Conservation (phyloP, 2,329 filamentous ascomycete species). For the Fusarium pseudonygamai region DNA sequence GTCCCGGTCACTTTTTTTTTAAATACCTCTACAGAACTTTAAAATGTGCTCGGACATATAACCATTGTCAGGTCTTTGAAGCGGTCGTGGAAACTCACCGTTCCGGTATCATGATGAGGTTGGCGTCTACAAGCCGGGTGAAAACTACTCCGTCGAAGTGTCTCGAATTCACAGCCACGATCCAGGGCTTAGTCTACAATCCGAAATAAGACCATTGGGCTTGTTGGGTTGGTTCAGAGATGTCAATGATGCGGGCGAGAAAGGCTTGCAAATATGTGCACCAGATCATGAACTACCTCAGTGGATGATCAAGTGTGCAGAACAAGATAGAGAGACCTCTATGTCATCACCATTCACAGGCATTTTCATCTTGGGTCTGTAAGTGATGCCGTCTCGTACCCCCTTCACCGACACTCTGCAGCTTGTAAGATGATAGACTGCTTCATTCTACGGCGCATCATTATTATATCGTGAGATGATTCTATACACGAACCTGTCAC, state of each 20-base stretch:
- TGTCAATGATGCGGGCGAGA: fast-evolving
- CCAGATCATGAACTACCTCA: too few relatives aligned
- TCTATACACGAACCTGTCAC: background rate
- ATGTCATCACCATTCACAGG: background rate
- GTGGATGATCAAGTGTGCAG: background rate
- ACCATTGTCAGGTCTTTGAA: background rate
- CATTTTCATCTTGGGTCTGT: background rate
- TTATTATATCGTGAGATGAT: too few relatives aligned
- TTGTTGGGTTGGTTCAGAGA: background rate
- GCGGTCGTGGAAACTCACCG: background rate
- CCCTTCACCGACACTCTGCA: background rate
- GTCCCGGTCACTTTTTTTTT: background rate
- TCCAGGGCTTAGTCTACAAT: too few relatives aligned
- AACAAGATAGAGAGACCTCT: background rate
- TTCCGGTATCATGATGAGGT: background rate
- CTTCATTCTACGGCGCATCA: background rate
- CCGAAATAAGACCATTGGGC: background rate
- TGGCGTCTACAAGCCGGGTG: too few relatives aligned
- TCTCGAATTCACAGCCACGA: background rate
- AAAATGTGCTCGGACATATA: background rate
- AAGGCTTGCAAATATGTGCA: background rate
- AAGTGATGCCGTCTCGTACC: too few relatives aligned
- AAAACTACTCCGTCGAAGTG: too few relatives aligned
- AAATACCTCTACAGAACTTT: background rate
- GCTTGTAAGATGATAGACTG: background rate